phyloP scores from a whole-genome alignment of 2,329 filamentous ascomycete species.

The Talaromyces sp. region DNA sequence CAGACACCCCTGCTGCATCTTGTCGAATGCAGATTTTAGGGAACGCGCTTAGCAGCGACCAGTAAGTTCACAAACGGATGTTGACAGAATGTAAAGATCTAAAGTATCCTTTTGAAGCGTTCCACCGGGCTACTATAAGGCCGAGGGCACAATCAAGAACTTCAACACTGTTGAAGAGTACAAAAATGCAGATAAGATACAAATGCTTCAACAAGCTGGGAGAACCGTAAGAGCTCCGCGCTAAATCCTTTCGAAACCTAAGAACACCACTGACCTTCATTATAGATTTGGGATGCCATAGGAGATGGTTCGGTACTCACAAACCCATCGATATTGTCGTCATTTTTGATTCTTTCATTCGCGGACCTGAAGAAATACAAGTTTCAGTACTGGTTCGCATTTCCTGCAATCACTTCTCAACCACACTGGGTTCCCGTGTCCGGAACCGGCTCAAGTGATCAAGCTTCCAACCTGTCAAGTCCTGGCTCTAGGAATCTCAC shows the following conservation, averaged over 20 bases:
- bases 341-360: constrained; percentile 85
- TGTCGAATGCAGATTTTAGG: constrained; percentile 88
- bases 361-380: constrained; percentile 97
- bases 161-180: constrained; percentile 96
- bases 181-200: constrained; percentile 73
- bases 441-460: background rate
- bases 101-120: constrained; percentile 48
- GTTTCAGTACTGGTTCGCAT: constrained; percentile 98
- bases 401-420: constrained; percentile 86
- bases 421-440: constrained; percentile 68
- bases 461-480: constrained; percentile 23
- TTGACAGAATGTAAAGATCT: background rate
- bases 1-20: constrained; percentile 68
- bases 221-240: constrained; percentile 59
- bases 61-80: constrained; percentile 56
- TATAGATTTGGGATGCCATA: constrained; percentile 93
- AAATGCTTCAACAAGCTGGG: constrained; percentile 73
- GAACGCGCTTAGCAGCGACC: constrained; percentile 76
- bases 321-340: constrained; percentile 83
- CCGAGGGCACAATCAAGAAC: constrained; percentile 92
- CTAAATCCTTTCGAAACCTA: background rate
- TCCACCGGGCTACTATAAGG: constrained; percentile 70
- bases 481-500: constrained; percentile 48
- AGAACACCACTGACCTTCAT: constrained; percentile 17
- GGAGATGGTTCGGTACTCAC: constrained; percentile 95